Percentiles rank a stretch among this genome's conserved stretches.
These are phyloP conservation scores for Aspergillus hortae DNA, from an alignment of 2,329 filamentous ascomycete species.

Conservation along the genomic window DNA sequence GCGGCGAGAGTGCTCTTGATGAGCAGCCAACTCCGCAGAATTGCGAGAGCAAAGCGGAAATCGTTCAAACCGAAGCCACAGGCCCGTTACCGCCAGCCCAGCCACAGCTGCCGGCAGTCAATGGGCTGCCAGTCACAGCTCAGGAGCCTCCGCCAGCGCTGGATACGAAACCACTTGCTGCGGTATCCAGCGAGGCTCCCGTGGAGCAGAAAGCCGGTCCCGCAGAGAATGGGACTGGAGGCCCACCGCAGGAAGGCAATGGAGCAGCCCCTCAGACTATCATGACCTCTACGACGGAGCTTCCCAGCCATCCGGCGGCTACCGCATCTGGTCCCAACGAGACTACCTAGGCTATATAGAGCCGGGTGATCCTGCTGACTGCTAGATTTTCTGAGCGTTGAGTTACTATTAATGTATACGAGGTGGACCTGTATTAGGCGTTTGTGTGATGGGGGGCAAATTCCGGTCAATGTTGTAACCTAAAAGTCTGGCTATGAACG, in stretches of 20 bases:
- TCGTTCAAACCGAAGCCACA: conserved; percentile 1
- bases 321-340: neutral
- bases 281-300: neutral
- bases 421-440: conserved; percentile 3
- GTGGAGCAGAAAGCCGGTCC: neutral
- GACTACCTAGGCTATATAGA: neutral
- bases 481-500: neutral
- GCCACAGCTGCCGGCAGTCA: neutral
- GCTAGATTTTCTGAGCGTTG: conserved; percentile 6
- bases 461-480: neutral
- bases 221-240: conserved; percentile 1
- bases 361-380: neutral
- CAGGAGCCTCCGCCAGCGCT: no score
- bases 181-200: neutral
- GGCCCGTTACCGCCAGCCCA: conserved; percentile 4
- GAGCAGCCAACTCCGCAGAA: conserved; percentile 13
- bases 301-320: neutral
- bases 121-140: neutral
- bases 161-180: conserved; percentile 1
- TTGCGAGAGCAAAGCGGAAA: conserved; percentile 10
- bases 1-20: conserved; percentile 13
- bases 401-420: conserved; percentile 4
- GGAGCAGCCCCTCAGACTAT: neutral
- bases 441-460: conserved; percentile 2
- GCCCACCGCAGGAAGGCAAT: neutral